phyloP scores from a whole-genome alignment of 495 filamentous ascomycete genomes.

The Astrothelium subdiscretum region DNA sequence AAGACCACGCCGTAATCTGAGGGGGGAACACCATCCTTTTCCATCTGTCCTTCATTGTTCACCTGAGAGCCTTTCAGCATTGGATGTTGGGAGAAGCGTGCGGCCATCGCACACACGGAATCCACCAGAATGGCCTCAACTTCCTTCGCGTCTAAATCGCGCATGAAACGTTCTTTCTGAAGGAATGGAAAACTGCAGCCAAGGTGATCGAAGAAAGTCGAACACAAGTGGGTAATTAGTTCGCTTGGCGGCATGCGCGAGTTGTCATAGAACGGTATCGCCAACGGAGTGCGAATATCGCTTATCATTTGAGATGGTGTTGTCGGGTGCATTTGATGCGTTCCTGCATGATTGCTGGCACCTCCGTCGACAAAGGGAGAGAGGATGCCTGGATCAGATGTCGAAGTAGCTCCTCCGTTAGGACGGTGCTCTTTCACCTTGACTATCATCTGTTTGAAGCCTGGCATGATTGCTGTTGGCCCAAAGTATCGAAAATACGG shows the following conservation, averaged over 20 bases:
- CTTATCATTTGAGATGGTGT: constrained; percentile 4
- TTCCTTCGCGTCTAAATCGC: constrained; percentile 60
- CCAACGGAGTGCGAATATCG: constrained; percentile 43
- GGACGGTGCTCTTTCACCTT: constrained; percentile 50
- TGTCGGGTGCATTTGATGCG: background rate
- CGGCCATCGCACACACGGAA: constrained; percentile 67
- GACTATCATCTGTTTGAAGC: constrained; percentile 87
- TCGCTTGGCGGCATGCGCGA: constrained; percentile 55
- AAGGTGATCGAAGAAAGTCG: constrained; percentile 65
- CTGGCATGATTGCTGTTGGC: constrained; percentile 77
- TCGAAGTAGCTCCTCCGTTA: constrained; percentile 38
- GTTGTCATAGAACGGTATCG: constrained; percentile 68
- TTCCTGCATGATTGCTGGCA: background rate
- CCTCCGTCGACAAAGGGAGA: background rate
- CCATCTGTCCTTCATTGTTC: constrained; percentile 16
- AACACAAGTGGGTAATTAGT: constrained; percentile 60
- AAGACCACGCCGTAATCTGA: constrained; percentile 58
- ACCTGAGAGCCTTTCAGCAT: constrained; percentile 37
- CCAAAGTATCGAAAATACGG: constrained; percentile 85
- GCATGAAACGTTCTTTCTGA: constrained; percentile 53
- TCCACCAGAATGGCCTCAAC: constrained; percentile 82
- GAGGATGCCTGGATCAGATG: constrained; percentile 16
- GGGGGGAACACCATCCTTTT: constrained; percentile 13
- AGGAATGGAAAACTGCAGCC: constrained; percentile 78
- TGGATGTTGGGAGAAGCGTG: constrained; percentile 64